Evolutionary conservation across 2,329 filamentous ascomycete species (phyloP).

Genomic region (Podosphaera fusca): DNA sequence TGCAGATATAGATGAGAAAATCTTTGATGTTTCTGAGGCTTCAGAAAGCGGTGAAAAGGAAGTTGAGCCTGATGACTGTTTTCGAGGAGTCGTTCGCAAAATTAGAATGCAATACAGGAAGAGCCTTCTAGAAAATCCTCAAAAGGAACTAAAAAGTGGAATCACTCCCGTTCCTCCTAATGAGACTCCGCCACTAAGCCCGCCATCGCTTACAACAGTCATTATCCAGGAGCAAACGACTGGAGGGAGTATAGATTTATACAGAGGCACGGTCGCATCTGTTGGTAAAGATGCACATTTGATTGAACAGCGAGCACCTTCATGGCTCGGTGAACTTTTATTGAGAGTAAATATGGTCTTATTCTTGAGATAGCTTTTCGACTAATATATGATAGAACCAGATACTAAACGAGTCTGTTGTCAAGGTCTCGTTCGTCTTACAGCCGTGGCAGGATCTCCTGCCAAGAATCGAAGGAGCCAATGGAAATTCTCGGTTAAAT

Average conservation of each 20-base stretch:
- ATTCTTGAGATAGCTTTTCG: not conserved
- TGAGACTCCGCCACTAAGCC: slow-evolving; percentile 56
- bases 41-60: slow-evolving; percentile 35
- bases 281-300: slow-evolving; percentile 56
- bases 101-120: slow-evolving; percentile 54
- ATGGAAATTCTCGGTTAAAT: slow-evolving; percentile 74
- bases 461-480: slow-evolving; percentile 48
- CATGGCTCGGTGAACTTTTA: slow-evolving; percentile 80
- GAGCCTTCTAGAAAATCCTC: slow-evolving; percentile 31
- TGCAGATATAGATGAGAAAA: slow-evolving; percentile 51
- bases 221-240: slow-evolving; percentile 47
- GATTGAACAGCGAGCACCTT: slow-evolving; percentile 67
- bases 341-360: slow-evolving; percentile 29
- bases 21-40: slow-evolving; percentile 32
- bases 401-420: slow-evolving; percentile 67
- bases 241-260: slow-evolving; percentile 60
- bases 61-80: slow-evolving; percentile 52
- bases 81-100: slow-evolving; percentile 48
- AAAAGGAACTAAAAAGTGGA: slow-evolving; percentile 32
- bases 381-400: slow-evolving; percentile 35
- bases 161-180: slow-evolving; percentile 46
- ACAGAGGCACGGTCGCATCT: slow-evolving; percentile 64
- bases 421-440: slow-evolving; percentile 88
- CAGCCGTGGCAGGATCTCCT: slow-evolving; percentile 57
- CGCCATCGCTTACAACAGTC: slow-evolving; percentile 41